Conservation (phyloP, 2,329 filamentous ascomycete genomes). For the Calonectria ilicicola region DNA sequence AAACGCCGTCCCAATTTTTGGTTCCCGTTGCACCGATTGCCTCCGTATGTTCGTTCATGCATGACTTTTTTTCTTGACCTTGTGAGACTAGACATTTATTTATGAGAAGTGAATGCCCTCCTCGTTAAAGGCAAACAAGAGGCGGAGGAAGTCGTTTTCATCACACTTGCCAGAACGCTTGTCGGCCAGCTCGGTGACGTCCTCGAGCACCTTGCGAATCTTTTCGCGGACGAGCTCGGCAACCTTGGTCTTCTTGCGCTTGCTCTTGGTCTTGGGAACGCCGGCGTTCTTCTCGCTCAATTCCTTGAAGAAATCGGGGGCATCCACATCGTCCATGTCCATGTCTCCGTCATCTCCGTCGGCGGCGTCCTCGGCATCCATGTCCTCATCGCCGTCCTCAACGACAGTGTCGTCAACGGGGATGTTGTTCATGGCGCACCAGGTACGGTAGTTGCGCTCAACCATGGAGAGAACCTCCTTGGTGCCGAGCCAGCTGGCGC, state of each 20-base stretch:
- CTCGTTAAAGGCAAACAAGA: constrained; percentile 86
- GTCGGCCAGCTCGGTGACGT: constrained; percentile 82
- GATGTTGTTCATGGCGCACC: constrained; percentile 88
- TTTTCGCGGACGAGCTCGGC: constrained; percentile 87
- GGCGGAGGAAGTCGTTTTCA: constrained; percentile 88
- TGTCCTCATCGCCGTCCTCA: constrained; percentile 56
- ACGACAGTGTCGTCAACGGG: constrained; percentile 76
- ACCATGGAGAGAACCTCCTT: constrained; percentile 85
- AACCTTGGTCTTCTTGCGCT: constrained; percentile 83
- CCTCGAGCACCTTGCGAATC: constrained; percentile 85
- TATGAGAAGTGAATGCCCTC: constrained; percentile 93
- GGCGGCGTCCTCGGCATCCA: constrained; percentile 54
- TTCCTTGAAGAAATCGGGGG: constrained; percentile 88
- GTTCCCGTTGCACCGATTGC: constrained; percentile 16
- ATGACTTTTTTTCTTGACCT: constrained; percentile 12
- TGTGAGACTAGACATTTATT: constrained; percentile 30
- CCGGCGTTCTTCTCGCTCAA: constrained; percentile 54
- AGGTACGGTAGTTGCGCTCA: constrained; percentile 89
- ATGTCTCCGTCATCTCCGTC: constrained; percentile 62
- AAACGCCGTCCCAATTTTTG: constrained; percentile 34
- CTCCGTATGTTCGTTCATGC: constrained; percentile 3
- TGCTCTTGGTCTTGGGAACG: constrained; percentile 70
- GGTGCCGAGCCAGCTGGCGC: constrained; percentile 84
- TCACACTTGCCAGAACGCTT: constrained; percentile 89
- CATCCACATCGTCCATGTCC: constrained; percentile 73